Evolutionary conservation across 176 grass and related monocot species (phyloP).

Genomic region (Carex cristatella): DNA sequence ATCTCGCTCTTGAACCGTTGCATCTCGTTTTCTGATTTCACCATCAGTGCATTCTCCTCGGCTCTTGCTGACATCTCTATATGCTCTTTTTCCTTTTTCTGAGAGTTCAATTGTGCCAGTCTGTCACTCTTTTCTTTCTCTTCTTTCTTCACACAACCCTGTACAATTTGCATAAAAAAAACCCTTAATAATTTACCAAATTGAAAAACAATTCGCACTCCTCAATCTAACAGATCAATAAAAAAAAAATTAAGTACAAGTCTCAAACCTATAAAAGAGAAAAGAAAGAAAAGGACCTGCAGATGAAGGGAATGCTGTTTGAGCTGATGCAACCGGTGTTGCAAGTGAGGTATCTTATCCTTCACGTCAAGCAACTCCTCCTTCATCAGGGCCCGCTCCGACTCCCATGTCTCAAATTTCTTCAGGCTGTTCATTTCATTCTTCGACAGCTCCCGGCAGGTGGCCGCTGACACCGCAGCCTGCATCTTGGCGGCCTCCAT

Average conservation of each 20-base stretch:
- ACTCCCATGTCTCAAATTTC: constrained; percentile 78
- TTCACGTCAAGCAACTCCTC: constrained; percentile 65
- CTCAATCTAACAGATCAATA: neutral
- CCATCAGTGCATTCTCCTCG: constrained; percentile 56
- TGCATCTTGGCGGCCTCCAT: constrained; percentile 83
- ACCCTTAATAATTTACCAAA: neutral
- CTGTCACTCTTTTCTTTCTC: constrained; percentile 50
- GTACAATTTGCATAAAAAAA: neutral
- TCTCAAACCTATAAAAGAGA: neutral
- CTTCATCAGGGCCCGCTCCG: constrained; percentile 56
- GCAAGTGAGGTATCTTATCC: constrained; percentile 40
- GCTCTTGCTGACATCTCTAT: constrained; percentile 66
- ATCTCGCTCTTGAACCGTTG: constrained; percentile 67
- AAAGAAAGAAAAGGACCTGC: constrained; percentile 45
- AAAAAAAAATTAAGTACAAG: neutral
- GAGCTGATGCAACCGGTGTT: constrained; percentile 47
- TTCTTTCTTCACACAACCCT: constrained; percentile 58
- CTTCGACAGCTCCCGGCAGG: constrained; percentile 55
- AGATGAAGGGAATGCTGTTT: constrained; percentile 53
- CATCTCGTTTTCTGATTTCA: constrained; percentile 68
- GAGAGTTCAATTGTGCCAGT: constrained; percentile 36
- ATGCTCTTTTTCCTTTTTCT: constrained; percentile 55
- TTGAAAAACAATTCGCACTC: neutral
- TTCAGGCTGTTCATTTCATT: constrained; percentile 68
- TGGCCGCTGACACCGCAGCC: constrained; percentile 43